Conservation (phyloP, 768 basidiomycete genomes). For the Rhizopogon sp. region DNA sequence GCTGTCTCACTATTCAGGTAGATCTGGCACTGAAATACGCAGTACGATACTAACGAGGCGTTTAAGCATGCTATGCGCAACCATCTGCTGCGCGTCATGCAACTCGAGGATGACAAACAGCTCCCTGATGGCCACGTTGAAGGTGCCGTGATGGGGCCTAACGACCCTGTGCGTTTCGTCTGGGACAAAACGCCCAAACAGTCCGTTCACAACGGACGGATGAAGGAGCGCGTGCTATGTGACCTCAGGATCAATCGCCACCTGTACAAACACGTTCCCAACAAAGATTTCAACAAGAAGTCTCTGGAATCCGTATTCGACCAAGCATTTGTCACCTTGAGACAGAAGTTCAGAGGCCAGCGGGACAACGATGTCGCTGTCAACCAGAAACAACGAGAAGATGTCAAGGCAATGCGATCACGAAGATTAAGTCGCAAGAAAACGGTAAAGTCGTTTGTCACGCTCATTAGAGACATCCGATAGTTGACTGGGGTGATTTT, state of each 20-base stretch:
- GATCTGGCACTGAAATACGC: conserved; percentile 7
- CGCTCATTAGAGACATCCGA: not conserved
- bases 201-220: conserved; percentile 66
- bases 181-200: conserved; percentile 78
- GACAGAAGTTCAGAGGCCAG: conserved; percentile 64
- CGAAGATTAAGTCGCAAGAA: conserved; percentile 60
- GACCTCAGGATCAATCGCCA: conserved; percentile 55
- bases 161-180: conserved; percentile 67
- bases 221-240: conserved; percentile 59
- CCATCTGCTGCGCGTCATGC: conserved; percentile 60
- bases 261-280: conserved; percentile 58
- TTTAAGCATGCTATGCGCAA: conserved; percentile 64
- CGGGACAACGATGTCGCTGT: conserved; percentile 41
- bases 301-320: conserved; percentile 60
- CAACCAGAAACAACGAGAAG: conserved; percentile 48
- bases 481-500: conserved; percentile 1
- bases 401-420: conserved; percentile 55
- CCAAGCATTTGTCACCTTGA: conserved; percentile 62
- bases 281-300: conserved; percentile 63
- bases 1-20: conserved; percentile 67
- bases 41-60: not conserved
- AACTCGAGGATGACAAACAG: conserved; percentile 46
- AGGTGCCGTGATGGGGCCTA: conserved; percentile 36
- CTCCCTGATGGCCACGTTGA: conserved; percentile 62
- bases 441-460: conserved; percentile 36